Base-by-base conservation (phyloP, 2,329 filamentous ascomycete genomes). In the Penicillium brevicompactum region DNA sequence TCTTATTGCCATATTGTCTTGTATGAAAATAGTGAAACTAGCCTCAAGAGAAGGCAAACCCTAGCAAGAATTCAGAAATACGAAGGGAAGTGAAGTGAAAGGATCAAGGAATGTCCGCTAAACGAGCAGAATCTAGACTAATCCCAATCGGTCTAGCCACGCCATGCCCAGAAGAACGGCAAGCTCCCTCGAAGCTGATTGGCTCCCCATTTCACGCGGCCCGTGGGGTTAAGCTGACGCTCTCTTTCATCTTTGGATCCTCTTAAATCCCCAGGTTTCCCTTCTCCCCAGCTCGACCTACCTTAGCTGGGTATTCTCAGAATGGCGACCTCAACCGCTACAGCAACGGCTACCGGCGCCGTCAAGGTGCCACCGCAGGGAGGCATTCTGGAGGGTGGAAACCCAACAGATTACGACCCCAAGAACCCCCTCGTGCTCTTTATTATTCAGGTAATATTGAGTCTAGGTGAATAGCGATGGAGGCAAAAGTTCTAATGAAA, bases 351-450 rank as follows among this genome's bases (percentile, higher is more conserved):
- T 2, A 54, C 49, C 14, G 50, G 44, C 41, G 49, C 49, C 3
- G 34, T 43, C 8, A 49, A 45, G 22, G 63, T 57, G 76, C 6
- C 79, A 46, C 77, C 81, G 6, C 87, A 89, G 70, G 86, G 81
- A 49, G 90, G 90, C 59, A 83, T 93, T 56, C 78, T 93, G 42
- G 88, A 91, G 61, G 86, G 87, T 42, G 76, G 83, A 49, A 86
- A 91, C 60, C 90, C 90, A 1, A 80, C 87, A 30, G 69, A 82
- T 30, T 91, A 88, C 74, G 85, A 88, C 63, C 67, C 87, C 10
- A 87, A 84, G 54, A 87, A 91, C 61, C 90, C 89, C 6, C 87
- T 92, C 58, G 84, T 85, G 44, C 73, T 90, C 45, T 91, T 92
- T 74, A 90, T 92, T 66, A 88, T 92, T 46, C 88, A 88, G 81